Evolutionary conservation across 2,329 filamentous ascomycete species (phyloP).

Genomic region (Fusarium liriodendri): DNA sequence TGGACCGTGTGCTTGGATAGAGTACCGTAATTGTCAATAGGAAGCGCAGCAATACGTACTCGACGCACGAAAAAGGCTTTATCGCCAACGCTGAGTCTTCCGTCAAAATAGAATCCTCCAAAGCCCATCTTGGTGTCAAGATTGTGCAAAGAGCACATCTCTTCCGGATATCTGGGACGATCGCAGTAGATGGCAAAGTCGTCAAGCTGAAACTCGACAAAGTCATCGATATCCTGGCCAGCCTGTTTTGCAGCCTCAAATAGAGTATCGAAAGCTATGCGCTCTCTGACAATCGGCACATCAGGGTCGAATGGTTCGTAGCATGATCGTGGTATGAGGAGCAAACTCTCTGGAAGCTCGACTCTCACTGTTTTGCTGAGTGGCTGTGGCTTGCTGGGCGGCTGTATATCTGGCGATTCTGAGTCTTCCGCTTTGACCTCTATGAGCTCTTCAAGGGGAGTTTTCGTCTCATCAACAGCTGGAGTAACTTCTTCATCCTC

Average conservation of each 20-base stretch:
- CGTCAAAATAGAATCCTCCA: conserved; percentile 67
- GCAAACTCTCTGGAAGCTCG: conserved; percentile 42
- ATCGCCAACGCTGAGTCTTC: conserved; percentile 62
- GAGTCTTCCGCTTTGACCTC: neutral
- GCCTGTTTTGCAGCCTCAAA: conserved; percentile 14
- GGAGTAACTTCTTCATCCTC: neutral
- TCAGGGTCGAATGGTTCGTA: conserved; percentile 48
- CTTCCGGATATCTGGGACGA: conserved; percentile 49
- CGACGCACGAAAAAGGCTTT: conserved; percentile 62
- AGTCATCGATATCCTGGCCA: conserved; percentile 41
- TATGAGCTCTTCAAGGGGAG: neutral
- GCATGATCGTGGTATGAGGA: conserved; percentile 44
- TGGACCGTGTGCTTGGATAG: conserved; percentile 58
- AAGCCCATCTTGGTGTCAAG: conserved; percentile 54
- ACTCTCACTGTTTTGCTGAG: conserved; percentile 31
- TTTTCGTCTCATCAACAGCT: neutral
- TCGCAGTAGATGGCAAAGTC: conserved; percentile 69
- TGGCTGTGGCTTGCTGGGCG: neutral
- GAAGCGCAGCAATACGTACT: conserved; percentile 67
- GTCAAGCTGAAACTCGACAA: conserved; percentile 64
- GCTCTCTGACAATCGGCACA: conserved; percentile 39
- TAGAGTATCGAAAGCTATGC: conserved; percentile 23
- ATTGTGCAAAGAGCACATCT: conserved; percentile 67
- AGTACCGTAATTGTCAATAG: conserved; percentile 73
- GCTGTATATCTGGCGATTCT: neutral